Conservation (phyloP, 192 early-diverging fungal genomes). For the Linnemannia schmuckeri region DNA sequence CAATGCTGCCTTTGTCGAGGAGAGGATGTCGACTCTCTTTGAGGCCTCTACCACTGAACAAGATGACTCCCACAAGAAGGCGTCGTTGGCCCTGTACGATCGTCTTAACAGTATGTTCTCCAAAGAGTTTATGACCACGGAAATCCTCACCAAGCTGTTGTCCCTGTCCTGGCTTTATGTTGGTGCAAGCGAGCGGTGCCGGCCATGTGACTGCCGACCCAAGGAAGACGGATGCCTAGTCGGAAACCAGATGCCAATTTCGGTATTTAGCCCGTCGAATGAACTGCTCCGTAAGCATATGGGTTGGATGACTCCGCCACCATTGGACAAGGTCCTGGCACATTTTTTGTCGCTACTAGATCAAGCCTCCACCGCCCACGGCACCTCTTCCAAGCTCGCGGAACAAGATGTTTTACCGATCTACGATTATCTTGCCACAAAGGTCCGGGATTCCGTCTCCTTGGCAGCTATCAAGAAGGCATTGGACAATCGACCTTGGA, state of each 20-base stretch:
- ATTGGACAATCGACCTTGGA: neutral
- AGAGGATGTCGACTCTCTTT: neutral
- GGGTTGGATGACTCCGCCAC: conserved; percentile 22
- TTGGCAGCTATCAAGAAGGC: neutral
- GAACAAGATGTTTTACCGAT: neutral
- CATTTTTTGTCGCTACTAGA: conserved; percentile 11
- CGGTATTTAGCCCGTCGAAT: neutral
- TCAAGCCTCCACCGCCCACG: neutral
- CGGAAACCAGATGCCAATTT: neutral
- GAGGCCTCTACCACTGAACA: neutral
- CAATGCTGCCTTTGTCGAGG: neutral
- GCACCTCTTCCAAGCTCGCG: too few species aligned
- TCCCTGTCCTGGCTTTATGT: neutral
- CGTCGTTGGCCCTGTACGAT: neutral
- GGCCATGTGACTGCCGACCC: neutral
- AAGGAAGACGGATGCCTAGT: neutral
- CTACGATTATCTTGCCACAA: neutral
- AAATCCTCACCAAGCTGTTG: neutral
- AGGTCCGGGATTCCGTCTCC: neutral
- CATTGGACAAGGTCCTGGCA: conserved; percentile 20
- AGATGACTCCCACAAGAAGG: neutral
- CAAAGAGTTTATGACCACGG: neutral
- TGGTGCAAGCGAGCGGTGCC: neutral
- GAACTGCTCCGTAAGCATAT: neutral
- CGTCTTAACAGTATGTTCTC: conserved; percentile 1